phyloP scores from a whole-genome alignment of 169 alveolate genomes.

The Perkinsus marinus region DNA sequence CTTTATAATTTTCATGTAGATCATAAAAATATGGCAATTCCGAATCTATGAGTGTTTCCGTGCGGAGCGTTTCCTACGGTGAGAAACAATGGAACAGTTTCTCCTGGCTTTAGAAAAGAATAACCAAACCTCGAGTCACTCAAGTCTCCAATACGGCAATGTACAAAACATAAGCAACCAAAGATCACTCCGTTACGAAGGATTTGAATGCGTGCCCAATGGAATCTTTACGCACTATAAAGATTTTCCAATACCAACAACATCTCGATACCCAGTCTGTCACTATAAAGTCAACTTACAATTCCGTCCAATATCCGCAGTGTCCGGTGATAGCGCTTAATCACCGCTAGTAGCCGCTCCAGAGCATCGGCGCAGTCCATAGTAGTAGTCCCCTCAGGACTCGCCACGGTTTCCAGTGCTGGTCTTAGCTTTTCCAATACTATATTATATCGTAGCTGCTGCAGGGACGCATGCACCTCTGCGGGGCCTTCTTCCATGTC shows the following conservation, averaged over 20 bases:
- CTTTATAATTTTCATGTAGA: too few relatives aligned
- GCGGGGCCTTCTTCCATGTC: neutral
- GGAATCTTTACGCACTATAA: neutral
- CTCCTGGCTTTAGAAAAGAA: too few relatives aligned
- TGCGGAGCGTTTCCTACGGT: too few relatives aligned
- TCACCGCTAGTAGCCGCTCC: neutral
- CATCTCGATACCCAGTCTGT: too few relatives aligned
- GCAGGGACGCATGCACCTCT: neutral
- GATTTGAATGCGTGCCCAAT: neutral
- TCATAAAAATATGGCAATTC: too few relatives aligned
- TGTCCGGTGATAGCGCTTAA: neutral
- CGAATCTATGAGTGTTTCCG: too few relatives aligned
- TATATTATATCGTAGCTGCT: neutral
- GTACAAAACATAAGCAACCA: too few relatives aligned
- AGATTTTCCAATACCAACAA: neutral
- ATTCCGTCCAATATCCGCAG: neutral
- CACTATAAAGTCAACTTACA: too few relatives aligned
- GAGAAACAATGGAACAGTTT: too few relatives aligned
- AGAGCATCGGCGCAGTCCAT: neutral
- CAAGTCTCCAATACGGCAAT: too few relatives aligned
- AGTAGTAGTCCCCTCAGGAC: neutral
- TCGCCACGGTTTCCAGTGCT: neutral
- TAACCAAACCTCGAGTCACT: too few relatives aligned
- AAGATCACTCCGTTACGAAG: too few relatives aligned
- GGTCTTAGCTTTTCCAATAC: neutral